phyloP scores from a whole-genome alignment of 2,329 filamentous ascomycete species.

The Penicillium sp. region DNA sequence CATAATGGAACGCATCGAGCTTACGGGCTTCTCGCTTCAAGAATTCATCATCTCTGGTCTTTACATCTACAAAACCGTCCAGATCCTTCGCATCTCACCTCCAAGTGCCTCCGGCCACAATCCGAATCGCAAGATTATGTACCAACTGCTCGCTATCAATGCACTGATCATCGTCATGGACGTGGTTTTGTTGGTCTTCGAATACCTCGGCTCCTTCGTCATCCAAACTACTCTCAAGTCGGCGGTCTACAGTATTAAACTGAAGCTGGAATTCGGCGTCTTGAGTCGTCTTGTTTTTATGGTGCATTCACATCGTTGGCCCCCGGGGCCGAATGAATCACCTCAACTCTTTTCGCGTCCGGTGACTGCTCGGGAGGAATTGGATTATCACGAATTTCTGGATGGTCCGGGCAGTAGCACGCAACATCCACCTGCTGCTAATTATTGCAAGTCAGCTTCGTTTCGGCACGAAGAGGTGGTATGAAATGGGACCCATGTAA shows the following conservation, averaged over 20 bases:
- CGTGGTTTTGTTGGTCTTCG: constrained; percentile 34
- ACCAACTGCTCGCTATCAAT: constrained; percentile 46
- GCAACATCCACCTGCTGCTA: background rate
- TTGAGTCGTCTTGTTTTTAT: constrained; percentile 35
- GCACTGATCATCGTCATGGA: constrained; percentile 44
- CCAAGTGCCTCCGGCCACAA: constrained; percentile 34
- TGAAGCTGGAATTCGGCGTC: constrained; percentile 46
- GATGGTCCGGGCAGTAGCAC: background rate
- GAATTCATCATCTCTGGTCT: constrained; percentile 14
- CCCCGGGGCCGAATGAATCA: constrained; percentile 3
- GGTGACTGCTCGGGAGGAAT: background rate
- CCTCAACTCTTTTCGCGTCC: background rate
- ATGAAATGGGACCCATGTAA: background rate
- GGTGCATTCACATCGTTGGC: constrained; percentile 16
- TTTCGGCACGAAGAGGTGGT: constrained; percentile 1
- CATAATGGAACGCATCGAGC: constrained; percentile 15
- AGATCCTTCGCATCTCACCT: constrained; percentile 46
- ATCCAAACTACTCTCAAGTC: constrained; percentile 42
- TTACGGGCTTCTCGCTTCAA: constrained; percentile 13
- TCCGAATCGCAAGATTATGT: constrained; percentile 36
- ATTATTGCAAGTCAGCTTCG: constrained; percentile 2
- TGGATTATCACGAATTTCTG: constrained; percentile 7
- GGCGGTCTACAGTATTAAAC: constrained; percentile 43
- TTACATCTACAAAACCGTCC: constrained; percentile 12
- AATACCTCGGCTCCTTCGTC: constrained; percentile 38